A percentile compares a stretch with the other conserved stretches of the same genome.
Conservation (phyloP, 768 basidiomycete genomes). For the Boletus insuetus region DNA sequence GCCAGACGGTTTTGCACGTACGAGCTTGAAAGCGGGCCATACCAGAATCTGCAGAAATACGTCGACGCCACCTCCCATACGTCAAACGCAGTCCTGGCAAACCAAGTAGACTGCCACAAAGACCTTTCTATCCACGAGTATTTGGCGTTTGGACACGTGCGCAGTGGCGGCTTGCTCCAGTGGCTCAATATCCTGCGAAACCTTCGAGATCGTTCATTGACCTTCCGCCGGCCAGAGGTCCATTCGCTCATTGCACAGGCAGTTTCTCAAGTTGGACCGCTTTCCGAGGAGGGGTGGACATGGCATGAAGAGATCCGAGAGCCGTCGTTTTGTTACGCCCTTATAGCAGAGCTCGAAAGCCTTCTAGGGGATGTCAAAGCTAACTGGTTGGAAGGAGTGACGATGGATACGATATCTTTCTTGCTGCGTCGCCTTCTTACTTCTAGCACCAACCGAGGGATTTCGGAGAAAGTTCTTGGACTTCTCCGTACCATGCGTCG, state of each 20-base stretch:
- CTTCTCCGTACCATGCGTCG: conserved; percentile 33
- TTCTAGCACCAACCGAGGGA: conserved; percentile 4
- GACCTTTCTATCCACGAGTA: conserved; percentile 37
- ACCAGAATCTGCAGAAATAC: conserved; percentile 36
- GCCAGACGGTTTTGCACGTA: conserved; percentile 21
- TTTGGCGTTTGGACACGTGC: conserved; percentile 30
- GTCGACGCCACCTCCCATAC: background rate
- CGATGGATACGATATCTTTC: conserved; percentile 32
- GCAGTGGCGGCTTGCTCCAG: conserved; percentile 45
- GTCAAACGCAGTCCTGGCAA: conserved; percentile 28
- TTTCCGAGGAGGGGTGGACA: background rate
- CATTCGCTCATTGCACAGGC: conserved; percentile 43
- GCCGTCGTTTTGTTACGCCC: conserved; percentile 12
- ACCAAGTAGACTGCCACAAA: conserved; percentile 39
- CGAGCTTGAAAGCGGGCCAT: conserved; percentile 31
- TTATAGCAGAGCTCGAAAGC: conserved; percentile 35
- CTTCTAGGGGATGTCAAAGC: conserved; percentile 28
- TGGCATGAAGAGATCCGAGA: conserved; percentile 15
- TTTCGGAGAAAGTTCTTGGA: conserved; percentile 18
- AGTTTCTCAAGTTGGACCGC: conserved; percentile 39
- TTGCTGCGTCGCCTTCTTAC: conserved; percentile 37
- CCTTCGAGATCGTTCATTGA: conserved; percentile 35
- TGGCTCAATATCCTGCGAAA: conserved; percentile 50
- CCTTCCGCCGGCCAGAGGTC: conserved; percentile 39
- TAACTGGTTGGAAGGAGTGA: conserved; percentile 39